Base-by-base conservation (phyloP, 1,284 basidiomycete genomes). In the Ganoderma resinaceum region DNA sequence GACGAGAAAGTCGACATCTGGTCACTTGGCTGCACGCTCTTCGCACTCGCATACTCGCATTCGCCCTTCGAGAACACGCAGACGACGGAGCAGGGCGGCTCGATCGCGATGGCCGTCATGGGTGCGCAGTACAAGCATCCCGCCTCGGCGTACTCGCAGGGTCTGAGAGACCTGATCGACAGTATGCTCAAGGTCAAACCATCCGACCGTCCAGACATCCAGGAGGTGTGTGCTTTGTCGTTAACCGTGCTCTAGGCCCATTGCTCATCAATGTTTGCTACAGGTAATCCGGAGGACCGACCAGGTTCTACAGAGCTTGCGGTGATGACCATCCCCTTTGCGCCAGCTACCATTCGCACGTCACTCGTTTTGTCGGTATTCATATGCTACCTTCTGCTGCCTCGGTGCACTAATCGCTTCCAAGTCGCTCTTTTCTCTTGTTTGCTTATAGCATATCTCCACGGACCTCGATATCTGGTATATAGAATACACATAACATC, bases 1-100 rank as follows among this genome's bases (percentile, higher is more conserved):
- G 94, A 96, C 75, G 96, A 98, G 81, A 95, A 95, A 76, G 95
- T 97, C 18, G 96, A 98, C 79, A 96, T 98, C 61, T 98, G 96
- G 95, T 97, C 95, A 1, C 86, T 98, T 6, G 96, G 96, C 0
- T 97, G 95, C 80, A 95, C 94, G 0, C 85, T 98, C 38, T 98
- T 89, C 74, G 95, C 96, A 0, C 88, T 98, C 52, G 95, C 95
- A 0, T 97, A 98, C 80, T 93, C 92, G 1, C 93, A 95, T 77
- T 96, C 95, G 1, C 96, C 96, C 0, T 98, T 98, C 76, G 96
- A 98, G 82, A 95, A 91, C 70, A 89, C 84, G 0, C 93, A 93
- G 82, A 95, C 88, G 62, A 95, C 89, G 61, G 95, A 91, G 74
- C 94, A 95, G 78, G 94, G 94, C 53, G 94, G 95, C 18, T 95